Evolutionary conservation across 2,329 filamentous ascomycete genomes (phyloP).

Genomic region (Chrysoporthe austroafricana): DNA sequence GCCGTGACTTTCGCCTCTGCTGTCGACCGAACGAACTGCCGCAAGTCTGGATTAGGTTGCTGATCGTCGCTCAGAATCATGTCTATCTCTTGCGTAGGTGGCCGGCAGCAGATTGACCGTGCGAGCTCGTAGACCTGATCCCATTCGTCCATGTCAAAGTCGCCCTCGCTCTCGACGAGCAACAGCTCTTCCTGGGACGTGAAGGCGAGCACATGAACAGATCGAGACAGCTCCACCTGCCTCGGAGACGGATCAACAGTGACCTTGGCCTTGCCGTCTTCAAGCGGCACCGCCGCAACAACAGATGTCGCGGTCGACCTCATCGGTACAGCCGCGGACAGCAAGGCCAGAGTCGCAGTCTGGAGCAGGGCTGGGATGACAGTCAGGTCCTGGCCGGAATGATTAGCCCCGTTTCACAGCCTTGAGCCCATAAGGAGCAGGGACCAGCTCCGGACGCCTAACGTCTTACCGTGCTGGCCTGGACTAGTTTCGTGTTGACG

Average conservation of each 20-base stretch:
- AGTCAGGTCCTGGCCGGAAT: conserved; percentile 65
- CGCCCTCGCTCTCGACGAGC: conserved; percentile 79
- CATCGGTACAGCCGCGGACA: conserved; percentile 83
- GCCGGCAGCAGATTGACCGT: conserved; percentile 63
- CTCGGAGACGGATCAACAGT: conserved; percentile 65
- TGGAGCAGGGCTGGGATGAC: conserved; percentile 84
- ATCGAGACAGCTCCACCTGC: conserved; percentile 65
- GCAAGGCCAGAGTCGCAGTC: conserved; percentile 74
- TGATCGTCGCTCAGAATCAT: conserved; percentile 49
- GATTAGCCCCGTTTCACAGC: conserved; percentile 31
- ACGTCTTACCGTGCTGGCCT: conserved; percentile 61
- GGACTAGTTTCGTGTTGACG: conserved; percentile 61
- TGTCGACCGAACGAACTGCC: conserved; percentile 63
- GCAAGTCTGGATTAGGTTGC: conserved; percentile 54
- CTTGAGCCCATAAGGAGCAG: conserved; percentile 2
- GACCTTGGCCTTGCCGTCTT: conserved; percentile 44
- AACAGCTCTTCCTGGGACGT: conserved; percentile 74
- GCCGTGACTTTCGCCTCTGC: conserved; percentile 58
- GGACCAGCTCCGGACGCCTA: conserved; percentile 11
- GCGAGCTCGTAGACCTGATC: conserved; percentile 69
- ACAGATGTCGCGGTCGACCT: conserved; percentile 70
- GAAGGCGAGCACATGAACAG: conserved; percentile 83
- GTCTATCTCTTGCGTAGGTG: conserved; percentile 43
- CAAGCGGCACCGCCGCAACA: conserved; percentile 58
- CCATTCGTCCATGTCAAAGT: conserved; percentile 78